These are phyloP conservation scores for Pseudonitzschia multiseries DNA, from an alignment of 108 stramenopile genomes.

Conservation along the genomic window DNA sequence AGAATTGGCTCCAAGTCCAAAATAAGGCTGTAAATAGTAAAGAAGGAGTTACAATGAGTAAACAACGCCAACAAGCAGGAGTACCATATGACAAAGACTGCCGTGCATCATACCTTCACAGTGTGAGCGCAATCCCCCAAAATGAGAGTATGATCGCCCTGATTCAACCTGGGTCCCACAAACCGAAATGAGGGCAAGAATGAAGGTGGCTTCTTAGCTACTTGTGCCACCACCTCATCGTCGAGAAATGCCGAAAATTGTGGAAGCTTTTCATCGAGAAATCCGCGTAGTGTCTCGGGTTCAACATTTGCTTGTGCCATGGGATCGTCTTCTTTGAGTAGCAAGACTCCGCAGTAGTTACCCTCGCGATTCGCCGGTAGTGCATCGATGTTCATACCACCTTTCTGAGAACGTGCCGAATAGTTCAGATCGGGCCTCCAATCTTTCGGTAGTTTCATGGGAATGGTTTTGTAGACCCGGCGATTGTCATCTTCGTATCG, in stretches of 20 bases:
- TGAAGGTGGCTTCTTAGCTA: slow-evolving; percentile 70
- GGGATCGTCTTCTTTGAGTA: slow-evolving; percentile 67
- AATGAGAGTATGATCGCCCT: slow-evolving; percentile 61
- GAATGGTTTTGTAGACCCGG: slow-evolving; percentile 84
- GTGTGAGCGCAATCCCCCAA: slow-evolving; percentile 77
- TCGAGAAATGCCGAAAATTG: slow-evolving; percentile 70
- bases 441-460: slow-evolving; percentile 62
- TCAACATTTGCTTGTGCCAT: slow-evolving; percentile 57
- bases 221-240: slow-evolving; percentile 57
- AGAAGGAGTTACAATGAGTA: neutral
- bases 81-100: neutral
- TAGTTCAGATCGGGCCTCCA: slow-evolving; percentile 86
- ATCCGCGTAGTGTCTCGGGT: slow-evolving; percentile 49
- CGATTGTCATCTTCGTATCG: slow-evolving; percentile 68
- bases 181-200: slow-evolving; percentile 84
- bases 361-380: slow-evolving; percentile 75
- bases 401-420: slow-evolving; percentile 63
- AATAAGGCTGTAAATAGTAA: slow-evolving; percentile 93
- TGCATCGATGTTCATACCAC: slow-evolving; percentile 76
- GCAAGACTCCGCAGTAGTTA: slow-evolving; percentile 78
- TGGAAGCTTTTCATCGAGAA: slow-evolving; percentile 73
- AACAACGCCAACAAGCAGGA: neutral
- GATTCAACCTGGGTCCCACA: slow-evolving; percentile 71
- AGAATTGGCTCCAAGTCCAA: slow-evolving; percentile 92
- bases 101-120: slow-evolving; percentile 2